A percentile compares a stretch with the other conserved stretches of the same genome.
phyloP scores from a whole-genome alignment of 73 alveolate genomes.

The Tetrahymena malaccensis region DNA sequence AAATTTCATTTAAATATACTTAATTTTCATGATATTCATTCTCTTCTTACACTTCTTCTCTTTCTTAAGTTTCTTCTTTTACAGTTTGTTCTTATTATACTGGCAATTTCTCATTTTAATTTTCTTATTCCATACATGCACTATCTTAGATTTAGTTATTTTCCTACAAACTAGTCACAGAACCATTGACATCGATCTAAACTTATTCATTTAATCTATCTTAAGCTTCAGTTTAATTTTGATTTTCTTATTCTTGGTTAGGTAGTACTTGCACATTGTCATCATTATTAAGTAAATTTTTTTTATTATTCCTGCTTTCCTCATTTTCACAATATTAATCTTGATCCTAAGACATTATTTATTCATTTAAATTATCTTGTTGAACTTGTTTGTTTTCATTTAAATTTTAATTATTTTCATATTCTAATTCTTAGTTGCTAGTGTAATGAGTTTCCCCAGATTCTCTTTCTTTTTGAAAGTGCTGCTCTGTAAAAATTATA shows the following conservation, averaged over 20 bases:
- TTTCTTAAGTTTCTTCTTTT: not conserved
- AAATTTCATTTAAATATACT: not conserved
- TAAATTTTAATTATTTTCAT: not conserved
- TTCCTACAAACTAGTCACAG: not conserved
- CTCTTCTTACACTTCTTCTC: not conserved
- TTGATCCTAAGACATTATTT: not conserved
- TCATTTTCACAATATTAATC: not conserved
- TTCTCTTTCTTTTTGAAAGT: not conserved
- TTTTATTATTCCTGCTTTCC: too few relatives aligned
- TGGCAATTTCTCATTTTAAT: not conserved
- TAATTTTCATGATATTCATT: not conserved
- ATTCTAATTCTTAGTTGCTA: not conserved
- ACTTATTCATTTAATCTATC: not conserved
- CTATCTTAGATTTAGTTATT: not conserved
- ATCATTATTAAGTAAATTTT: not conserved
- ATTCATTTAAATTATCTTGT: not conserved
- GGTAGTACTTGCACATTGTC: not conserved
- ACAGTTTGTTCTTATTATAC: not conserved
- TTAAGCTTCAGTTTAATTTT: not conserved
- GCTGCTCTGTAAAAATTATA: not conserved
- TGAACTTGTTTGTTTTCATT: not conserved
- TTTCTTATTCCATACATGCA: not conserved
- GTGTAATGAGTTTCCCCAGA: not conserved
- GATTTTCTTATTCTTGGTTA: not conserved
- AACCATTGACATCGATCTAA: not conserved